Conservation (phyloP, 345 rosid species). For the Erodium maritimum region DNA sequence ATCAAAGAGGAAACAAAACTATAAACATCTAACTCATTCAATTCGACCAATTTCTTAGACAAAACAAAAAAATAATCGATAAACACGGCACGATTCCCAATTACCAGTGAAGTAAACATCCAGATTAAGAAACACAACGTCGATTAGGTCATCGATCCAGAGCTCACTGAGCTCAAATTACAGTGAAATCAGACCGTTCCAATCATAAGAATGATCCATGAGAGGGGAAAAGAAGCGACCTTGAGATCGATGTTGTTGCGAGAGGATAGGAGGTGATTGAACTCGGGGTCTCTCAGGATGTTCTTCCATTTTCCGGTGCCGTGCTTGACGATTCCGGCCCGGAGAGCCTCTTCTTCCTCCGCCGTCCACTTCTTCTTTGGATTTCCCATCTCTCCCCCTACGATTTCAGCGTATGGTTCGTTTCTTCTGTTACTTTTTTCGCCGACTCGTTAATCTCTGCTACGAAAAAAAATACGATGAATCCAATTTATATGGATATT, state of each 20-base stretch:
- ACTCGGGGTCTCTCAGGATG: slow-evolving; percentile 58
- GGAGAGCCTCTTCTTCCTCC: slow-evolving; percentile 69
- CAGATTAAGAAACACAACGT: background rate
- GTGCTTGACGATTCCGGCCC: slow-evolving; percentile 57
- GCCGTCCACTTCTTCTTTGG: slow-evolving; percentile 66
- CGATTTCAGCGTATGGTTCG: background rate
- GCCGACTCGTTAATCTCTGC: too few relatives aligned
- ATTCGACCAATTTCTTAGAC: too few relatives aligned
- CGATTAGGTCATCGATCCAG: too few relatives aligned
- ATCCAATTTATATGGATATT: too few relatives aligned
- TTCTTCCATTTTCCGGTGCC: slow-evolving; percentile 69
- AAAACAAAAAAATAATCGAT: background rate
- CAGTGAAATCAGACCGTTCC: background rate
- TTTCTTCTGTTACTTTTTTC: too few relatives aligned
- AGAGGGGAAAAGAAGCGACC: slow-evolving; percentile 19
- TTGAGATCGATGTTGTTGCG: slow-evolving; percentile 80
- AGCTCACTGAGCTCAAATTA: background rate
- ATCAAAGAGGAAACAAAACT: too few relatives aligned
- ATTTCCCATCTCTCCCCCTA: slow-evolving; percentile 32
- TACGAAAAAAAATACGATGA: too few relatives aligned
- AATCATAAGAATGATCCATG: too few relatives aligned
- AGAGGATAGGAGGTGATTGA: slow-evolving; percentile 33
- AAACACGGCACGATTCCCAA: background rate
- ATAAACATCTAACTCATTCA: too few relatives aligned
- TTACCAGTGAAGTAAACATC: background rate